phyloP scores from a whole-genome alignment of 129 eudicot genomes.

The Scalesia atractyloides region DNA sequence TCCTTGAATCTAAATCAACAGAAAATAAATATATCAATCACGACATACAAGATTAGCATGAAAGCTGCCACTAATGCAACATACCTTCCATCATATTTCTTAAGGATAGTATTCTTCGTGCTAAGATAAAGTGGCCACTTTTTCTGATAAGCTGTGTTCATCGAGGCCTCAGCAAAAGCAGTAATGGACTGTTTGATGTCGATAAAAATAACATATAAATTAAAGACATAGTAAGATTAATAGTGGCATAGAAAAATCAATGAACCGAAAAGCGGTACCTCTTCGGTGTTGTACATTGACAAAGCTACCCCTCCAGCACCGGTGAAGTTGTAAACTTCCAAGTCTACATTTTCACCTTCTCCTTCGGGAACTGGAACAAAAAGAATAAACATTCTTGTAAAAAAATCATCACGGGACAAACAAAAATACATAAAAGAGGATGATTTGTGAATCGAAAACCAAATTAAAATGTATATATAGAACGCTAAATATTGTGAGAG shows the following conservation, averaged over 20 bases:
- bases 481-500: too few species aligned
- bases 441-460: too few species aligned
- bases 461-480: too few species aligned
- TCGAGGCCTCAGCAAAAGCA: slow-evolving; percentile 70
- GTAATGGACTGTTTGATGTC: slow-evolving; percentile 41
- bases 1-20: slow-evolving; percentile 60
- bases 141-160: slow-evolving; percentile 58
- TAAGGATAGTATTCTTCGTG: slow-evolving; percentile 41
- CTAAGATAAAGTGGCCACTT: slow-evolving; percentile 81
- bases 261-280: neutral
- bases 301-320: slow-evolving; percentile 21
- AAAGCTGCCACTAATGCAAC: neutral
- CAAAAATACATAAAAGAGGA: neutral
- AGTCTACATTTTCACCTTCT: slow-evolving; percentile 17
- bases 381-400: neutral
- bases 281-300: slow-evolving; percentile 24
- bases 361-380: slow-evolving; percentile 12
- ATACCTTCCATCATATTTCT: slow-evolving; percentile 72
- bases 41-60: neutral
- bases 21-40: neutral
- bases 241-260: neutral
- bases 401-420: neutral
- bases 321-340: slow-evolving; percentile 16
- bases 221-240: neutral
- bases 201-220: neutral